These are phyloP conservation scores for Pichia nakasei DNA, from an alignment of 805 yeast genomes.

Conservation along the genomic window DNA sequence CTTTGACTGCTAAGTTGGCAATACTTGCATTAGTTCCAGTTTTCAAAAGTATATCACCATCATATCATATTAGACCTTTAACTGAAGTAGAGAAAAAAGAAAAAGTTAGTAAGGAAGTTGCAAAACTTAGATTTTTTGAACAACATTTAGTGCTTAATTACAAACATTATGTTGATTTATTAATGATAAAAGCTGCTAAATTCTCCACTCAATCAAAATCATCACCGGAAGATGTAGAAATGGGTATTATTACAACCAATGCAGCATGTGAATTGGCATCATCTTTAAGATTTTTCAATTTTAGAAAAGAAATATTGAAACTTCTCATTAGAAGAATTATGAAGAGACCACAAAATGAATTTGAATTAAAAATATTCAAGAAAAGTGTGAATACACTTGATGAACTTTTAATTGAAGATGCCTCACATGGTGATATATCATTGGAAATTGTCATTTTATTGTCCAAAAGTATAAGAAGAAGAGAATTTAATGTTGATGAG, in stretches of 20 bases:
- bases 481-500: conserved; percentile 77
- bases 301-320: conserved; percentile 62
- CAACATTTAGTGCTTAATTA: conserved; percentile 66
- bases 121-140: conserved; percentile 69
- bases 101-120: conserved; percentile 76
- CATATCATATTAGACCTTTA: conserved; percentile 76
- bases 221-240: conserved; percentile 28
- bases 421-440: conserved; percentile 70
- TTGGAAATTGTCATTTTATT: conserved; percentile 62
- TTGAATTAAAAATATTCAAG: conserved; percentile 41
- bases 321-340: conserved; percentile 60
- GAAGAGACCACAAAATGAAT: conserved; percentile 43
- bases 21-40: conserved; percentile 75
- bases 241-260: conserved; percentile 54
- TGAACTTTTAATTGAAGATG: conserved; percentile 65
- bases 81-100: conserved; percentile 75
- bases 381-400: conserved; percentile 60
- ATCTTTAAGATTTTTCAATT: conserved; percentile 71
- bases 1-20: conserved; percentile 61
- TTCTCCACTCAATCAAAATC: conserved; percentile 25
- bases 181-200: conserved; percentile 32
- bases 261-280: conserved; percentile 74
- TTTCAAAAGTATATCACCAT: conserved; percentile 79
- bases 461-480: conserved; percentile 59
- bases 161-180: conserved; percentile 50